Percentiles rank a stretch among this genome's conserved stretches.
These are phyloP conservation scores for Monotropa hypopitys DNA, from an alignment of 179 eudicot genomes.

Conservation along the genomic window DNA sequence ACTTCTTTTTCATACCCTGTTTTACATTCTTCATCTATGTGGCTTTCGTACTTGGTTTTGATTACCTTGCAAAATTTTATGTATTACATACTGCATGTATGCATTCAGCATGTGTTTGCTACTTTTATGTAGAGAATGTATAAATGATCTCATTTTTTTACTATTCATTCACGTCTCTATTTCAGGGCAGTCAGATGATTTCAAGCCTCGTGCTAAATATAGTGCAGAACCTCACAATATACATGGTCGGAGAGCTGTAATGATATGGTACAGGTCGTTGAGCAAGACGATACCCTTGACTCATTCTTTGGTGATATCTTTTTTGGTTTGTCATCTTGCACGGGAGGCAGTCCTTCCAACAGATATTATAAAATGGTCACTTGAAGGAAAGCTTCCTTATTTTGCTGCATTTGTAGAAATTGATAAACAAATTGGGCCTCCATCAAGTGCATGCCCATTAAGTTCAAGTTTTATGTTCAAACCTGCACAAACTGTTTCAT, in stretches of 20 bases:
- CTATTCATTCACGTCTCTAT: not conserved
- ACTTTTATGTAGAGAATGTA: not conserved
- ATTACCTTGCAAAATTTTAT: not conserved
- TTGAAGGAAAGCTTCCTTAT: constrained; percentile 80
- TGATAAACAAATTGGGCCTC: constrained; percentile 40
- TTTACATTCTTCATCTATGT: not conserved
- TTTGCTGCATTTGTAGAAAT: constrained; percentile 58
- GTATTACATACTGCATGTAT: not conserved
- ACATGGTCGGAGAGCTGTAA: constrained; percentile 42
- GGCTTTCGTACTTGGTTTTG: not conserved
- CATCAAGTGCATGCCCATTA: constrained; percentile 43
- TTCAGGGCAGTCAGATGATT: constrained; percentile 23
- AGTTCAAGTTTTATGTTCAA: constrained; percentile 56
- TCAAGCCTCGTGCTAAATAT: constrained; percentile 11
- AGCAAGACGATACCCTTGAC: constrained; percentile 49
- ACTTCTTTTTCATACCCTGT: not conserved
- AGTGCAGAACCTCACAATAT: constrained; percentile 49
- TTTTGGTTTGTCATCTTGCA: constrained; percentile 68
- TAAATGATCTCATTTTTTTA: not conserved
- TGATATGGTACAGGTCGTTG: constrained; percentile 58
- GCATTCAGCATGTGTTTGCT: not conserved
- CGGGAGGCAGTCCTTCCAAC: constrained; percentile 66
- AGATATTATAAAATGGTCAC: constrained; percentile 58
- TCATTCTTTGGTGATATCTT: constrained; percentile 50
- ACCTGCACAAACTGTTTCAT: constrained; percentile 37